Conservation (phyloP, 495 filamentous ascomycete genomes). For the Immersiella caudata region DNA sequence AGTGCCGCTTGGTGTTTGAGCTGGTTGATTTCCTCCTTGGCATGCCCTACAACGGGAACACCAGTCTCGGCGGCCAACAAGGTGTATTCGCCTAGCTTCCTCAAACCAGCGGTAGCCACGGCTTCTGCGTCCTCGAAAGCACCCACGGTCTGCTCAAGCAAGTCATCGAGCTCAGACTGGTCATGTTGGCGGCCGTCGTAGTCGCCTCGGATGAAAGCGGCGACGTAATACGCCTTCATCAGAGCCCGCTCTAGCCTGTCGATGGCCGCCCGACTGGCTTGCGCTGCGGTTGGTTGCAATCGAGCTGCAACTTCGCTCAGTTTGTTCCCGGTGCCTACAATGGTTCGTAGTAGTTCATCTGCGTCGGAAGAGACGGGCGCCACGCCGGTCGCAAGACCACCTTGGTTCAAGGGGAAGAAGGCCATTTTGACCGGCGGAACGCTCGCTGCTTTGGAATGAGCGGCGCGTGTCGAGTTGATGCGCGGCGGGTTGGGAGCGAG, state of each 20-base stretch:
- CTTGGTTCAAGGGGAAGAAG: not conserved
- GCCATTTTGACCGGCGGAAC: not conserved
- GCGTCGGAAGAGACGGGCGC: not conserved
- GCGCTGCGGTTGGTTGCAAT: not conserved
- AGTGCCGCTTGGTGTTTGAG: not conserved
- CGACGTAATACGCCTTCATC: constrained; percentile 11
- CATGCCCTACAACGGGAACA: not conserved
- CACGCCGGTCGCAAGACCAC: not conserved
- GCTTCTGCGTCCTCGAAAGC: constrained; percentile 11
- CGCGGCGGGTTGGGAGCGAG: not conserved
- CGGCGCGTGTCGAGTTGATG: not conserved
- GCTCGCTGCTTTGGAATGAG: not conserved
- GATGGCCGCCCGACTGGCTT: not conserved
- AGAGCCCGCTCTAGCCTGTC: constrained; percentile 18
- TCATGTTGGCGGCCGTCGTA: constrained; percentile 10
- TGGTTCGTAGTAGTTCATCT: not conserved
- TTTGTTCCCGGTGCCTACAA: not conserved
- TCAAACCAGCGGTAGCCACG: not conserved
- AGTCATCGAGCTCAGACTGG: not conserved
- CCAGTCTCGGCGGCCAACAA: not conserved
- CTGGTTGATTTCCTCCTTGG: not conserved
- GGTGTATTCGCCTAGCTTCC: not conserved
- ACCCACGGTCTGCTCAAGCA: constrained; percentile 9
- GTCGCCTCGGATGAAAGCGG: constrained; percentile 16
- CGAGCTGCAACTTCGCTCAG: not conserved